A percentile compares a stretch with the other conserved stretches of the same genome.
These are phyloP conservation scores for Aspergillus neotritici DNA, from an alignment of 2,329 filamentous ascomycete species.

Conservation along the genomic window DNA sequence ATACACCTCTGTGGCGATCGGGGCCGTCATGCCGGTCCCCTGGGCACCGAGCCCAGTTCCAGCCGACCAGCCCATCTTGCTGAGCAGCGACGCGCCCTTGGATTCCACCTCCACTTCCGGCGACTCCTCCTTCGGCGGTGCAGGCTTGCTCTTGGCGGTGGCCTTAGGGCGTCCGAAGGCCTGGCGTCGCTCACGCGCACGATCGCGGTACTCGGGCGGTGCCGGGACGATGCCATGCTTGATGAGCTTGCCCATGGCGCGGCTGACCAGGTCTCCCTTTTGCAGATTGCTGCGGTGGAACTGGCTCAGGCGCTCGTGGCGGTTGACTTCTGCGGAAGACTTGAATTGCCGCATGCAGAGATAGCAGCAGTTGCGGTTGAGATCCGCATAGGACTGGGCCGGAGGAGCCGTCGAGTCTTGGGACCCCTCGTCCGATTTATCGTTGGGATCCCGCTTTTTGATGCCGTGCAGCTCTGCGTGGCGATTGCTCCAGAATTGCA, in stretches of 20 bases:
- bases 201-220: slow-evolving; percentile 42
- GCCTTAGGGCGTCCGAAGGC: slow-evolving; percentile 36
- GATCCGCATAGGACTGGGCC: slow-evolving; percentile 56
- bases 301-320: slow-evolving; percentile 55
- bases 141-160: slow-evolving; percentile 15
- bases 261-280: slow-evolving; percentile 43
- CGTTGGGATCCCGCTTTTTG: slow-evolving; percentile 28
- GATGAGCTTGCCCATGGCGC: slow-evolving; percentile 38
- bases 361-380: slow-evolving; percentile 54
- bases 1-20: slow-evolving; percentile 46
- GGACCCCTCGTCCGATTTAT: slow-evolving; percentile 12
- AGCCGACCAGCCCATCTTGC: slow-evolving; percentile 48
- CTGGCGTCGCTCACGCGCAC: slow-evolving; percentile 42
- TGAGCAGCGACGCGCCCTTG: slow-evolving; percentile 47
- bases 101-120: slow-evolving; percentile 30
- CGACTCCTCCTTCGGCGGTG: slow-evolving; percentile 28
- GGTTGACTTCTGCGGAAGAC: slow-evolving; percentile 49
- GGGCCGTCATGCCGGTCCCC: slow-evolving; percentile 44
- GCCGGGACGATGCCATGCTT: slow-evolving; percentile 38
- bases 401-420: slow-evolving; percentile 30
- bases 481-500: slow-evolving; percentile 67
- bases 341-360: slow-evolving; percentile 58
- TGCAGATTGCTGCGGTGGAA: slow-evolving; percentile 53
- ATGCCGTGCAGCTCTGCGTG: slow-evolving; percentile 61
- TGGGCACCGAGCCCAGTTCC: slow-evolving; percentile 46